Conservation (phyloP, 1,139 yeast species). For the Pichia sp. region DNA sequence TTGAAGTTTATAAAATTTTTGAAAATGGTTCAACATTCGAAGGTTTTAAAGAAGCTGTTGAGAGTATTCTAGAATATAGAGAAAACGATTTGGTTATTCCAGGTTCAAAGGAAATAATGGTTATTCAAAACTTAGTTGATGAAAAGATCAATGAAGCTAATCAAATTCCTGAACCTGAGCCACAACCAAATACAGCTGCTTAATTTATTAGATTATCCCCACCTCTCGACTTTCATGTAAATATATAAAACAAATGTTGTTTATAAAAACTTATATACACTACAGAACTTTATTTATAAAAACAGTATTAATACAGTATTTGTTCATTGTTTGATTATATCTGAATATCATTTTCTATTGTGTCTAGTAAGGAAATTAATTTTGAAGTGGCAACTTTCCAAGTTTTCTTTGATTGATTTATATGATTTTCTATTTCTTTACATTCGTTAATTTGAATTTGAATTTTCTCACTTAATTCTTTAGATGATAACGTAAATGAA, state of each 20-base stretch:
- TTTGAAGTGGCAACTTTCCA: slow-evolving; percentile 20
- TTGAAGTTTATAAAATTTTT: slow-evolving; percentile 30
- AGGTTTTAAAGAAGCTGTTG: slow-evolving; percentile 29
- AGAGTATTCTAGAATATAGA: slow-evolving; percentile 30
- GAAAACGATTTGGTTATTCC: slow-evolving; percentile 27
- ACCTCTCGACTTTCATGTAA: not conserved
- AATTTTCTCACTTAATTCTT: slow-evolving; percentile 20
- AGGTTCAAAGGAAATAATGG: slow-evolving; percentile 29
- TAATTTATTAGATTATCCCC: not conserved
- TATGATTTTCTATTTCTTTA: slow-evolving; percentile 19
- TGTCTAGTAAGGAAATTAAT: slow-evolving; percentile 6
- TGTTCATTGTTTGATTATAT: not conserved
- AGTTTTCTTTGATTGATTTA: slow-evolving; percentile 16
- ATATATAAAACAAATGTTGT: not conserved
- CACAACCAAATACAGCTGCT: not conserved
- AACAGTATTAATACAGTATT: not conserved
- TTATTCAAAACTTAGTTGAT: slow-evolving; percentile 29
- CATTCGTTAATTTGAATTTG: slow-evolving; percentile 25
- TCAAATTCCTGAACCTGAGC: slow-evolving; percentile 17
- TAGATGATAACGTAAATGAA: slow-evolving; percentile 20
- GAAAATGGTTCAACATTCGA: slow-evolving; percentile 30
- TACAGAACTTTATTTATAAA: not conserved
- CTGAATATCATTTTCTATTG: slow-evolving; percentile 8
- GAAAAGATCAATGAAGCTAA: slow-evolving; percentile 25
- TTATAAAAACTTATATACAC: not conserved